These are phyloP conservation scores for Plasmodium ovale DNA, from an alignment of 169 alveolate genomes.

Conservation along the genomic window DNA sequence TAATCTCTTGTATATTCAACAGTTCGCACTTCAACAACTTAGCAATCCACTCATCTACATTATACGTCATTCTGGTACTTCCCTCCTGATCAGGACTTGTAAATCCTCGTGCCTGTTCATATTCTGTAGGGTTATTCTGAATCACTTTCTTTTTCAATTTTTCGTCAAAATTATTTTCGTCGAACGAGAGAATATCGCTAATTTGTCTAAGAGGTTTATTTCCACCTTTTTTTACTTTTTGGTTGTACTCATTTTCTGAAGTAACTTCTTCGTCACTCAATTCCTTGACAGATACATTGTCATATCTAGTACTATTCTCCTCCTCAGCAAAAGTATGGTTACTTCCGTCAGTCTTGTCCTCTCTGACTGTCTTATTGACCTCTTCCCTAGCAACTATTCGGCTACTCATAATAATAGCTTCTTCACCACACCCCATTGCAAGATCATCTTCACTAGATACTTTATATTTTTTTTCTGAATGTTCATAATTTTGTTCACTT, in stretches of 20 bases:
- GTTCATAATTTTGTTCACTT: conserved; percentile 23
- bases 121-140: neutral
- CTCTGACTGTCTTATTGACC: conserved; percentile 15
- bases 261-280: conserved; percentile 58
- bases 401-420: no score
- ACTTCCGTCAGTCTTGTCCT: neutral
- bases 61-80: conserved; percentile 16
- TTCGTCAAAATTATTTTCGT: conserved; percentile 13
- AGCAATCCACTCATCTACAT: conserved; percentile 68
- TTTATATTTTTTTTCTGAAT: conserved; percentile 8
- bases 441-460: neutral
- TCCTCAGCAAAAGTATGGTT: conserved; percentile 12
- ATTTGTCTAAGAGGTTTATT: neutral
- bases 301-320: conserved; percentile 34
- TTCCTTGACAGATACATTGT: conserved; percentile 64
- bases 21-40: conserved; percentile 64
- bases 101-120: no score
- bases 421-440: no score
- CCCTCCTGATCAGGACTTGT: neutral
- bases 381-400: no score
- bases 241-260: conserved; percentile 65
- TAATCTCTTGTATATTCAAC: conserved; percentile 36
- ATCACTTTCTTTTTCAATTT: neutral
- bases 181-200: neutral
- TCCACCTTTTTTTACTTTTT: conserved; percentile 25